phyloP scores from a whole-genome alignment of 345 rosid species.

The Gossypium bickii region DNA sequence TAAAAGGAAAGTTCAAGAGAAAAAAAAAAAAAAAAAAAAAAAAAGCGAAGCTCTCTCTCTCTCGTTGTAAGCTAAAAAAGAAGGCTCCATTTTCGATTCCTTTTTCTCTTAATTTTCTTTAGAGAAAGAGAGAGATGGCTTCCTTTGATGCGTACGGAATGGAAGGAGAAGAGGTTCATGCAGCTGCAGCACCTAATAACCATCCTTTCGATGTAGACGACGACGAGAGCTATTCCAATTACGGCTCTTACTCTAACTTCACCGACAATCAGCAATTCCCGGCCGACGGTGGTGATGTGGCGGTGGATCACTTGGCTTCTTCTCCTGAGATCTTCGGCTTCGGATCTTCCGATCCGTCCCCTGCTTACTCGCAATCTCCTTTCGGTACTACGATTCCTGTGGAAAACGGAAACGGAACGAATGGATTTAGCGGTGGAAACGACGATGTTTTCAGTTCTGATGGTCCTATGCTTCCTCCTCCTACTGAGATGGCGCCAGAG shows the following conservation, averaged over 20 bases:
- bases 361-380: slow-evolving; percentile 43
- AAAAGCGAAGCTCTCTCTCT: not conserved
- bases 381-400: slow-evolving; percentile 41
- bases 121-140: slow-evolving; percentile 23
- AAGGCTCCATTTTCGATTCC: not conserved
- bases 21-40: not conserved
- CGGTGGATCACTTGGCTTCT: slow-evolving; percentile 38
- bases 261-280: slow-evolving; percentile 26
- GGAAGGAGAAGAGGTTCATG: slow-evolving; percentile 38
- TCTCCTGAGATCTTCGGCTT: slow-evolving; percentile 49
- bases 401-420: slow-evolving; percentile 49
- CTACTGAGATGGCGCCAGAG: slow-evolving; percentile 57
- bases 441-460: slow-evolving; percentile 44
- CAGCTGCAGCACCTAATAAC: slow-evolving; percentile 18
- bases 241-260: slow-evolving; percentile 52
- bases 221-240: slow-evolving; percentile 35
- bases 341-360: slow-evolving; percentile 41
- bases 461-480: slow-evolving; percentile 74
- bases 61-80: not conserved
- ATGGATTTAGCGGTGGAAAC: slow-evolving; percentile 32
- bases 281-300: slow-evolving; percentile 33
- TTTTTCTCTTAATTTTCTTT: not conserved
- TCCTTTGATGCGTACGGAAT: slow-evolving; percentile 46
- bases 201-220: slow-evolving; percentile 30
- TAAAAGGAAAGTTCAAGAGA: not conserved